These are phyloP conservation scores for Zelopaecilomyces penicillatus DNA, from an alignment of 2,329 filamentous ascomycete species.

Conservation along the genomic window DNA sequence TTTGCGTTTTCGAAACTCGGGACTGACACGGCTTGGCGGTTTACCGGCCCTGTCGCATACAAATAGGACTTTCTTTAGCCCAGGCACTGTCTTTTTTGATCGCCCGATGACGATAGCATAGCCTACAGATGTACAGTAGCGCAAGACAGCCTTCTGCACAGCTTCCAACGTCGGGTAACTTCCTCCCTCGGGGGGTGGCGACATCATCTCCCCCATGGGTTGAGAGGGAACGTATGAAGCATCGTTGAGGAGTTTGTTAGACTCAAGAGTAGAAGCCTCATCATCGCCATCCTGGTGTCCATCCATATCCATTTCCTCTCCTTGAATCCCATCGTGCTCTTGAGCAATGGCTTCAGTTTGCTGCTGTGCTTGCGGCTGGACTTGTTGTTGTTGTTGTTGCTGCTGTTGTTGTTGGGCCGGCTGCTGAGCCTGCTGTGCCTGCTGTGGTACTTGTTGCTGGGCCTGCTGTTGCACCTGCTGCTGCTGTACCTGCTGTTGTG, in stretches of 20 bases:
- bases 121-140: constrained; percentile 59
- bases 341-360: constrained; percentile 28
- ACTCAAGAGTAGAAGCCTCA: constrained; percentile 34
- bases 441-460: constrained; percentile 17
- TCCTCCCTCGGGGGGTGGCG: constrained; percentile 54
- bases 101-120: constrained; percentile 61
- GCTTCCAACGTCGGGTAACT: constrained; percentile 57
- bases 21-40: constrained; percentile 52
- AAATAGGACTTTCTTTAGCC: constrained; percentile 59
- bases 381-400: constrained; percentile 20
- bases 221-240: constrained; percentile 43
- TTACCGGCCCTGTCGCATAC: constrained; percentile 59
- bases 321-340: constrained; percentile 33
- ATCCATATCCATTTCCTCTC: constrained; percentile 47
- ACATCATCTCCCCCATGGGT: constrained; percentile 53
- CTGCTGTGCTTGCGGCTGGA: constrained; percentile 21
- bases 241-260: constrained; percentile 38
- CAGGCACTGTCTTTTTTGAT: constrained; percentile 59
- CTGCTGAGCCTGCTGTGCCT: constrained; percentile 17
- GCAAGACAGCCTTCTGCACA: constrained; percentile 54
- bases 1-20: constrained; percentile 56
- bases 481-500: constrained; percentile 14
- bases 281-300: constrained; percentile 40
- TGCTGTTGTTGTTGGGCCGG: constrained; percentile 17
- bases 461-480: constrained; percentile 16